phyloP scores from a whole-genome alignment of 1,284 basidiomycete genomes.

The Lignosus rhinocerotis region DNA sequence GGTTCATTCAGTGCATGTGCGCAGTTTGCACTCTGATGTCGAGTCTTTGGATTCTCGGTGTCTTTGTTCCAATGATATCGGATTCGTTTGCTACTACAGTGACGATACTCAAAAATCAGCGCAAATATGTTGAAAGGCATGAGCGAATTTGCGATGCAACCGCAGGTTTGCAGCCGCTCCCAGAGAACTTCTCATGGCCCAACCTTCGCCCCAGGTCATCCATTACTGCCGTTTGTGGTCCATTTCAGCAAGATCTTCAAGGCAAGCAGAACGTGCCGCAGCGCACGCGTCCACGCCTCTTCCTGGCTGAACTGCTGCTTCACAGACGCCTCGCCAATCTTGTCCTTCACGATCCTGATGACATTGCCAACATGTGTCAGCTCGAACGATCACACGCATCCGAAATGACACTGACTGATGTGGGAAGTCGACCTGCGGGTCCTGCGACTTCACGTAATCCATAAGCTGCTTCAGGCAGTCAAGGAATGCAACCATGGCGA shows the following conservation, averaged over 20 bases:
- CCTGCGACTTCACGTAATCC: conserved; percentile 78
- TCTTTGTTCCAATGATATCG: no score
- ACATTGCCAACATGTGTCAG: conserved; percentile 6
- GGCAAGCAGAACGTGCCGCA: conserved; percentile 88
- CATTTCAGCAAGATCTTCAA: conserved; percentile 85
- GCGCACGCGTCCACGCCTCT: conserved; percentile 93
- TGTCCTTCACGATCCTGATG: conserved; percentile 86
- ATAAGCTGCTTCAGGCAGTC: conserved; percentile 92
- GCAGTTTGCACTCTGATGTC: no score
- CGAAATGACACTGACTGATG: conserved; percentile 65
- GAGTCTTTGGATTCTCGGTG: no score
- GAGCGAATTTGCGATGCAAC: no score
- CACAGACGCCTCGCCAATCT: conserved; percentile 93
- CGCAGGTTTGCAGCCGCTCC: neutral
- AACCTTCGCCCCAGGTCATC: conserved; percentile 34
- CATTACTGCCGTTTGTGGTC: conserved; percentile 75
- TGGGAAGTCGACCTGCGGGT: conserved; percentile 76
- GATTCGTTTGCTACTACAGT: no score
- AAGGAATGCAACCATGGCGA: conserved; percentile 94
- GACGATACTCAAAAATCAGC: no score
- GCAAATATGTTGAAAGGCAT: no score
- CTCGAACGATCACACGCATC: conserved; percentile 5
- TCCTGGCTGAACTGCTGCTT: conserved; percentile 94
- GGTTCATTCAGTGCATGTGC: no score
- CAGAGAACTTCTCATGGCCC: neutral